phyloP scores from a whole-genome alignment of 345 rosid genomes.

The Euphorbia peplus region DNA sequence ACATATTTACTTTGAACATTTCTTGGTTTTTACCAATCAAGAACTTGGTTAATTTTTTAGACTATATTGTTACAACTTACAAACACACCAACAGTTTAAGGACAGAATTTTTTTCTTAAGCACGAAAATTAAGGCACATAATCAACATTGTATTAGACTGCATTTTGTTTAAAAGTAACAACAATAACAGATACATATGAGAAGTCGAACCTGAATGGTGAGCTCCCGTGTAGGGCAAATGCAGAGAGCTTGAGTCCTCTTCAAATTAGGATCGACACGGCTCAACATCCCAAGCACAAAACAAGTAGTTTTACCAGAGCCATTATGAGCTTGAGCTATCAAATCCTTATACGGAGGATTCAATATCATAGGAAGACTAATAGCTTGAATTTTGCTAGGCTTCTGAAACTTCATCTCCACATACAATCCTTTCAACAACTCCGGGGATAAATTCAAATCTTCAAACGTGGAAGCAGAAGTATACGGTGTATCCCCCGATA shows the following conservation, averaged over 20 bases:
- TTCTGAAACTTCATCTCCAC: slow-evolving; percentile 90
- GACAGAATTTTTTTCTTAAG: too few species aligned
- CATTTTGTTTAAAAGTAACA: too few species aligned
- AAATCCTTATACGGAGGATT: slow-evolving; percentile 79
- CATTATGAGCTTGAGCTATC: slow-evolving; percentile 94
- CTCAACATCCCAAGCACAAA: slow-evolving; percentile 94
- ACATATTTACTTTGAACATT: too few species aligned
- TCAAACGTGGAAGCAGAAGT: slow-evolving; percentile 76
- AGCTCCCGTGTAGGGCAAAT: slow-evolving; percentile 94
- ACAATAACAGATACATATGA: background rate
- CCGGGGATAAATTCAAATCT: slow-evolving; percentile 72
- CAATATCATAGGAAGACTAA: slow-evolving; percentile 89
- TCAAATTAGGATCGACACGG: slow-evolving; percentile 59
- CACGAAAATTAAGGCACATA: too few species aligned
- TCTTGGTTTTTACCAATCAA: too few species aligned
- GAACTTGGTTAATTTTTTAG: too few species aligned
- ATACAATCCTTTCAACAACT: slow-evolving; percentile 80
- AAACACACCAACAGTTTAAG: too few species aligned
- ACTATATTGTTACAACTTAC: too few species aligned
- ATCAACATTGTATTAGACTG: too few species aligned
- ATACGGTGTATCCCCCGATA: slow-evolving; percentile 75
- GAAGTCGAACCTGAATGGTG: slow-evolving; percentile 71
- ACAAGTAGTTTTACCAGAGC: slow-evolving; percentile 97
- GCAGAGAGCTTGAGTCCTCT: slow-evolving; percentile 83
- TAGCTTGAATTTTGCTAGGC: slow-evolving; percentile 94